Evolutionary conservation across 2,329 filamentous ascomycete species (phyloP), one percentile per base, ranked within the genome.

Genomic region (Penicillium hordei): DNA sequence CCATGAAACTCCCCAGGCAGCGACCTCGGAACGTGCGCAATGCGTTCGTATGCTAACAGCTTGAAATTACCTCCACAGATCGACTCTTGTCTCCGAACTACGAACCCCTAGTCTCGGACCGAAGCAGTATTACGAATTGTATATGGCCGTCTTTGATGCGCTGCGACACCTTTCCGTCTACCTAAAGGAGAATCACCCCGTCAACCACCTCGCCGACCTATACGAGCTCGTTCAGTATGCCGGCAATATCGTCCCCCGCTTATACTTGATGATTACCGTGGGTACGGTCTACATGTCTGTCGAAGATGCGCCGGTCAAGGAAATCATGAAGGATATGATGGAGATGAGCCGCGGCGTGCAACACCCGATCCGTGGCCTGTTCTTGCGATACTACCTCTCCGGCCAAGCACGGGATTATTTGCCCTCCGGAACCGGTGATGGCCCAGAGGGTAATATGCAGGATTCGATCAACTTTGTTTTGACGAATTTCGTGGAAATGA

Each of bases 271-370:
- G 95, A 94, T 99, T 71, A 99, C 95, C 0, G 95, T 99, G 39
- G 94, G 94, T 58, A 99, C 94, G 2, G 95, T 96, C 48, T 99
- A 99, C 81, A 99, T 99, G 94, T 89, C 91, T 27, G 95, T 99
- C 71, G 90, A 94, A 70, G 94, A 97, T 82, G 94, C 95, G 58
- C 94, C 94, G 0, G 94, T 99, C 66, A 99, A 99, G 79, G 94
- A 99, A 81, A 91, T 99, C 62, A 99, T 99, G 94, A 99, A 99
- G 79, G 94, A 99, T 76, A 99, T 99, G 94, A 99, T 99, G 94
- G 94, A 99, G 77, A 99, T 99, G 94, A 97, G 92, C 77, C 86
- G 94, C 62, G 94, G 94, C 56, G 93, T 99, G 23, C 94, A 99
- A 72, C 94, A 99, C 76, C 94, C 94, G 17, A 93, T 97, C 62